phyloP scores from a whole-genome alignment of 805 yeast genomes.

The Ogataea glucozyma region DNA sequence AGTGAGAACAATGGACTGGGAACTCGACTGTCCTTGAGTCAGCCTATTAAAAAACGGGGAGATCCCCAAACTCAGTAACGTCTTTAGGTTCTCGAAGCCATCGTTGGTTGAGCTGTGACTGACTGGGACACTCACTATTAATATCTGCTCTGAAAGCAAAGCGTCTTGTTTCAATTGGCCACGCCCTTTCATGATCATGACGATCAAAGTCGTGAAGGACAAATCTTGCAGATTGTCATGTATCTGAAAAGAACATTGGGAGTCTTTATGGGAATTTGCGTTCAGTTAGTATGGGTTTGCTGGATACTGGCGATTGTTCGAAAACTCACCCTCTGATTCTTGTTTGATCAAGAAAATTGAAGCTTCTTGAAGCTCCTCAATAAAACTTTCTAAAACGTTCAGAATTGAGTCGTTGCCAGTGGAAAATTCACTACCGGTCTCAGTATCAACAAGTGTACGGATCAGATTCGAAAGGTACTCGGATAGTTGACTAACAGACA shows the following conservation, averaged over 20 bases:
- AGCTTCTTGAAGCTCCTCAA: background rate
- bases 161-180: constrained; percentile 10
- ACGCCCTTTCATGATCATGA: constrained; percentile 16
- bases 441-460: background rate
- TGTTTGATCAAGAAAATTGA: constrained; percentile 1
- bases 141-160: constrained; percentile 12
- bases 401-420: background rate
- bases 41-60: constrained; percentile 67
- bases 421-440: too few relatives aligned
- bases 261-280: background rate
- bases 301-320: too few relatives aligned
- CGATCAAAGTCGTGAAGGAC: background rate
- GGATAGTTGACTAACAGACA: constrained; percentile 1
- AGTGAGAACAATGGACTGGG: constrained; percentile 45
- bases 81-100: constrained; percentile 49
- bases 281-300: too few relatives aligned
- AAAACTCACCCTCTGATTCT: background rate
- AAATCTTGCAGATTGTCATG: background rate
- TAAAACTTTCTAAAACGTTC: background rate
- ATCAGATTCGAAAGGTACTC: background rate
- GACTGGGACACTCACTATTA: constrained; percentile 10
- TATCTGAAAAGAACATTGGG: background rate
- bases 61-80: constrained; percentile 62
- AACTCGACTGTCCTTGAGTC: constrained; percentile 18
- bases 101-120: constrained; percentile 11